Percentiles rank a stretch among this genome's conserved stretches.
These are phyloP conservation scores for Eimeria necatrix DNA, from an alignment of 169 alveolate genomes.

Conservation along the genomic window DNA sequence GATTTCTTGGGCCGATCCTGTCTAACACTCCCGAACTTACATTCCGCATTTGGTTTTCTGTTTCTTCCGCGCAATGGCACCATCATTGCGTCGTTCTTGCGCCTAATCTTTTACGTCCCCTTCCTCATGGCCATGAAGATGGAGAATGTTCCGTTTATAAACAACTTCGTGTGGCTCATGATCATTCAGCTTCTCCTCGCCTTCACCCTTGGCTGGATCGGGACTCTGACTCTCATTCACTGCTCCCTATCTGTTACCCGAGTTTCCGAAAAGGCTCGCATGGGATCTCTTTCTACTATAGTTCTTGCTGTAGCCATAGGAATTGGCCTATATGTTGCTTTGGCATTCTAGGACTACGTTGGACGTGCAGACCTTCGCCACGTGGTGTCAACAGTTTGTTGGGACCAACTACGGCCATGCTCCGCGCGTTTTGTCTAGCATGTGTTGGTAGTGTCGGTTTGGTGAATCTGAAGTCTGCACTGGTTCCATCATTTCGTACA, in stretches of 20 bases:
- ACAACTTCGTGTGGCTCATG: constrained; percentile 62
- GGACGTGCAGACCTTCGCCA: neutral
- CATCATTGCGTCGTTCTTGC: constrained; percentile 20
- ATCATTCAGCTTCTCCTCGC: constrained; percentile 39
- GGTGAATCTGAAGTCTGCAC: too few species aligned
- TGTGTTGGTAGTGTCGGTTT: too few species aligned
- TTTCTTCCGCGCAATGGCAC: constrained; percentile 69
- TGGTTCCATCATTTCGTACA: too few species aligned
- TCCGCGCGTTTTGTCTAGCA: too few species aligned
- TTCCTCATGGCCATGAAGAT: constrained; percentile 64
- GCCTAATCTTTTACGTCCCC: constrained; percentile 61
- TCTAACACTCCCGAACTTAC: constrained; percentile 16
- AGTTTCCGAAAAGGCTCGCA: constrained; percentile 64
- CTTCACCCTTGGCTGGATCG: constrained; percentile 77
- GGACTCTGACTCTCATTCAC: constrained; percentile 56
- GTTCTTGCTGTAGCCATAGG: constrained; percentile 45
- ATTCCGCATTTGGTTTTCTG: constrained; percentile 28
- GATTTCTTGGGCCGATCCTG: constrained; percentile 72
- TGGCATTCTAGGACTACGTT: constrained; percentile 30
- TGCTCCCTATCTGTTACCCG: constrained; percentile 69
- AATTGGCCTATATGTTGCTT: constrained; percentile 48
- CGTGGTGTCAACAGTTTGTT: too few species aligned
- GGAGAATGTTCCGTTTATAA: constrained; percentile 47
- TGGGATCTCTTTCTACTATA: constrained; percentile 56
- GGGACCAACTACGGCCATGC: too few species aligned